Conservation (phyloP, 2,329 filamentous ascomycete species). For the Alternaria longipes region DNA sequence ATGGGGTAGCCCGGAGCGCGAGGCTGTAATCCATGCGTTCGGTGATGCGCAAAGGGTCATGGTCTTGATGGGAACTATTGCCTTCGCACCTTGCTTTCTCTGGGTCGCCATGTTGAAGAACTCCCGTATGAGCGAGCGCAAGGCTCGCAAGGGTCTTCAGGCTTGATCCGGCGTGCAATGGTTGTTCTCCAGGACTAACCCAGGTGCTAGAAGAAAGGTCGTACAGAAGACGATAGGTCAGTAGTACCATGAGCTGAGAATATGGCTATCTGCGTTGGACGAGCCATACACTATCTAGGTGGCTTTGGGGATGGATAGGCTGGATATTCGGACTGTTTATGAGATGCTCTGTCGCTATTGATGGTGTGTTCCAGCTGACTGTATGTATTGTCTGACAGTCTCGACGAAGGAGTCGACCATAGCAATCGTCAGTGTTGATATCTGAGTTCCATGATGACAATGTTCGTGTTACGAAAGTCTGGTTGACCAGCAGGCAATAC, state of each 20-base stretch:
- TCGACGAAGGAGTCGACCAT: not conserved
- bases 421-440: not conserved
- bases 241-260: not conserved
- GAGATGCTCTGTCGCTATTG: not conserved
- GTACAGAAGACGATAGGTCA: not conserved
- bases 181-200: not conserved
- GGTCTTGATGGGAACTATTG: constrained; percentile 39
- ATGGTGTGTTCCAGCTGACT: not conserved
- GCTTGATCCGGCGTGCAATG: constrained; percentile 4
- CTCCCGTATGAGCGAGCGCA: constrained; percentile 25
- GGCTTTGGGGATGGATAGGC: not conserved
- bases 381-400: not conserved
- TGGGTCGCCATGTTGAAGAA: constrained; percentile 36
- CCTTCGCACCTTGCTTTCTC: constrained; percentile 34
- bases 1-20: constrained; percentile 57
- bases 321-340: not conserved
- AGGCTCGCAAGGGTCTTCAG: constrained; percentile 19
- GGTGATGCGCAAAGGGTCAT: constrained; percentile 42
- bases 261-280: not conserved
- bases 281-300: not conserved
- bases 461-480: too few species aligned
- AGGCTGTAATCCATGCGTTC: constrained; percentile 48
- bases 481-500: not conserved
- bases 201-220: not conserved
- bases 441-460: not conserved